These are phyloP conservation scores for Trichoderma citrinoviride DNA, from an alignment of 2,329 filamentous ascomycete genomes.

Conservation along the genomic window DNA sequence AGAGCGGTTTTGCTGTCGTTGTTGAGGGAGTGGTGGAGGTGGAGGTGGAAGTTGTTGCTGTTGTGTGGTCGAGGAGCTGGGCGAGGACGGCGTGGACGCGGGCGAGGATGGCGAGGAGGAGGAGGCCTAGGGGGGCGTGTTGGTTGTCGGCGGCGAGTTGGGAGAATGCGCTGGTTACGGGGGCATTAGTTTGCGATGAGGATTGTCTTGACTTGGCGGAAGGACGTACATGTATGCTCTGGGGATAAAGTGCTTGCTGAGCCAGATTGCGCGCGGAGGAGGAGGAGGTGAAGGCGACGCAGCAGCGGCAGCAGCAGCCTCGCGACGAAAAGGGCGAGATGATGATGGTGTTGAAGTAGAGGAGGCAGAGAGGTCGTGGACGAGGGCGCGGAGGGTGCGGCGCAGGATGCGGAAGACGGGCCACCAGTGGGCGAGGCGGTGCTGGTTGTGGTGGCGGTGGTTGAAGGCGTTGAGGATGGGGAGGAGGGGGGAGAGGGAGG, in stretches of 20 bases:
- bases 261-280: conserved; percentile 30
- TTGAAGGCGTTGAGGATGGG: conserved; percentile 68
- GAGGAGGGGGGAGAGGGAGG: conserved; percentile 41
- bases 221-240: conserved; percentile 37
- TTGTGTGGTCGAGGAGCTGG: conserved; percentile 31
- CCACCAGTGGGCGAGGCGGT: conserved; percentile 80
- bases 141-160: conserved; percentile 70
- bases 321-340: neutral
- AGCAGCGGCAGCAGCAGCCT: neutral
- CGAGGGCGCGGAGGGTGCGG: conserved; percentile 59
- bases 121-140: conserved; percentile 67
- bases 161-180: conserved; percentile 56
- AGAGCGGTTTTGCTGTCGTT: neutral
- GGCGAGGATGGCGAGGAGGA: conserved; percentile 64
- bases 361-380: conserved; percentile 26
- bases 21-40: neutral
- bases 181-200: neutral
- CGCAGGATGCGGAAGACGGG: conserved; percentile 67
- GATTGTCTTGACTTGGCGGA: neutral
- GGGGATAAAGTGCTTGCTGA: conserved; percentile 34
- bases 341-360: neutral
- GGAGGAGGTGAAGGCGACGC: neutral
- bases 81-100: conserved; percentile 50
- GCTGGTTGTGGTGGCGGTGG: conserved; percentile 89
- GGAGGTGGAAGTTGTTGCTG: neutral